Evolutionary conservation across 345 rosid species (phyloP).

Genomic region (Dimocarpus longan): DNA sequence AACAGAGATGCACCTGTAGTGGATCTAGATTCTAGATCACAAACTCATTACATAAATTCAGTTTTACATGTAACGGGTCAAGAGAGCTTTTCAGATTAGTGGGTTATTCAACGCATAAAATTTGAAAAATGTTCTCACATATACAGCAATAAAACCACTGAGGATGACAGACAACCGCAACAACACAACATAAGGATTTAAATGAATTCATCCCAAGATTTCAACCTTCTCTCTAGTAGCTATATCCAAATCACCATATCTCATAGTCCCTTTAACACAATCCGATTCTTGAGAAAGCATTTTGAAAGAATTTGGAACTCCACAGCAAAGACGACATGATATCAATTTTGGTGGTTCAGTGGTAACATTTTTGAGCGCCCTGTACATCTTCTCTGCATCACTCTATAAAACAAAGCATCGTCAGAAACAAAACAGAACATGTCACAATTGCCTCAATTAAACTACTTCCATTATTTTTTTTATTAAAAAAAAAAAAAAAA

Average conservation of each 20-base stretch:
- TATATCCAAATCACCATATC: constrained; percentile 41
- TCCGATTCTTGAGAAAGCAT: constrained; percentile 49
- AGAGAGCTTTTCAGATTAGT: not conserved
- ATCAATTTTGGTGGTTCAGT: constrained; percentile 36
- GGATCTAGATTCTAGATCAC: not conserved
- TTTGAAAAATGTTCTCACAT: not conserved
- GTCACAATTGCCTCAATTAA: not conserved
- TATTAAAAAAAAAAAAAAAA: too few species aligned
- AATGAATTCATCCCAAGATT: constrained; percentile 28
- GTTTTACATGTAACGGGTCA: not conserved
- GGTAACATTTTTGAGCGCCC: constrained; percentile 46
- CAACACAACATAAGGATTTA: constrained; percentile 13
- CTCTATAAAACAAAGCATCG: constrained; percentile 40
- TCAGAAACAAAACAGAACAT: not conserved
- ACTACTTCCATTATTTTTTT: constrained; percentile 6
- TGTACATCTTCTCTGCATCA: constrained; percentile 72
- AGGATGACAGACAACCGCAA: not conserved
- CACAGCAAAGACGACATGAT: constrained; percentile 57
- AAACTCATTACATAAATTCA: not conserved
- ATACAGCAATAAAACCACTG: not conserved
- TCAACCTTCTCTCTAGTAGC: constrained; percentile 57
- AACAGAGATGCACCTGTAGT: not conserved
- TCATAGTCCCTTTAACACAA: constrained; percentile 24
- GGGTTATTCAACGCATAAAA: not conserved
- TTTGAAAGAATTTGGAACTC: constrained; percentile 56